Conservation (phyloP, 228 moss, liverwort and hornwort genomes). For the Sphagnum magellanicum region DNA sequence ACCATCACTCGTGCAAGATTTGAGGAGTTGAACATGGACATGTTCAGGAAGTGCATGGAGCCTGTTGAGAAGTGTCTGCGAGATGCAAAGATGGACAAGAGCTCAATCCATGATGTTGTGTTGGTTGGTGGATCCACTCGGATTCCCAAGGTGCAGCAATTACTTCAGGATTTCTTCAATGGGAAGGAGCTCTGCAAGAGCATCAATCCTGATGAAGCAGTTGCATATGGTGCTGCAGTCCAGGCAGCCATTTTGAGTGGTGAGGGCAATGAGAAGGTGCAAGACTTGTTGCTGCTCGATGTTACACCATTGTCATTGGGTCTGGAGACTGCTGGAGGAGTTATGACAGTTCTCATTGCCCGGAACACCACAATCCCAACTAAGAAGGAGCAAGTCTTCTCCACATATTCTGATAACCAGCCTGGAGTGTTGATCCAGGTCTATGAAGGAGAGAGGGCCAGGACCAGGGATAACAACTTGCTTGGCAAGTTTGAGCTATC, state of each 20-base stretch:
- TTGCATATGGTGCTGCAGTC: constrained; percentile 29
- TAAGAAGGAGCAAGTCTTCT: constrained; percentile 26
- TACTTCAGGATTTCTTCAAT: constrained; percentile 16
- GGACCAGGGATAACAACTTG: constrained; percentile 27
- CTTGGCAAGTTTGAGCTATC: constrained; percentile 19
- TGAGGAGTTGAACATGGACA: constrained; percentile 9
- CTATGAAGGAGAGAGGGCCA: constrained; percentile 25
- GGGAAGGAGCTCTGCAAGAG: constrained; percentile 43
- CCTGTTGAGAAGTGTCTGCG: constrained; percentile 11
- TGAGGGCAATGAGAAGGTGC: constrained; percentile 43
- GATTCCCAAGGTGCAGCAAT: constrained; percentile 31
- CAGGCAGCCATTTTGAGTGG: constrained; percentile 6
- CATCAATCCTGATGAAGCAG: constrained; percentile 31
- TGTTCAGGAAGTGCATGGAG: constrained; percentile 15
- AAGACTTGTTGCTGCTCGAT: constrained; percentile 19
- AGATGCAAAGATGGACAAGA: constrained; percentile 5
- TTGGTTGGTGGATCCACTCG: constrained; percentile 21
- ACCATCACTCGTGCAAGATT: constrained; percentile 25
- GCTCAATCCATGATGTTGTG: constrained; percentile 4
- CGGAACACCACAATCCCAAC: constrained; percentile 24
- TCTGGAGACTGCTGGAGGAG: constrained; percentile 3
- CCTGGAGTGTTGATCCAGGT: constrained; percentile 28
- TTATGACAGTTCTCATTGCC: constrained; percentile 6
- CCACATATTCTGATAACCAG: constrained; percentile 27
- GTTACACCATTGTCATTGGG: constrained; percentile 1